Evolutionary conservation across 2,329 filamentous ascomycete species (phyloP).

Genomic region (Parastagonospora avenae): DNA sequence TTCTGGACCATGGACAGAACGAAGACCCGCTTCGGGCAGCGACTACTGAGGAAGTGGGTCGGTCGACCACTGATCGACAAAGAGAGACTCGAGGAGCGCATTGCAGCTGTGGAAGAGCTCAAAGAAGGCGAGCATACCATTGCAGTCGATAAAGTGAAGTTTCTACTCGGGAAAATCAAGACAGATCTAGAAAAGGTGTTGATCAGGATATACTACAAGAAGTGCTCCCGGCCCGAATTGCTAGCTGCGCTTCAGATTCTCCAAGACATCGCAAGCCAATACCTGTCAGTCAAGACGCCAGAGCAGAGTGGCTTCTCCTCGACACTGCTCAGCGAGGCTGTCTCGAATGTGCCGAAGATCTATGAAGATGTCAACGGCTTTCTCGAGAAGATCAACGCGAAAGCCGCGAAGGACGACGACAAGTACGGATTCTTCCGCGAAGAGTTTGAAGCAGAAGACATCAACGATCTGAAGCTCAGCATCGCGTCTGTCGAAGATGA

Average conservation of each 20-base stretch:
- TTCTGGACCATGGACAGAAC: constrained; percentile 97
- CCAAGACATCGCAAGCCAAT: constrained; percentile 80
- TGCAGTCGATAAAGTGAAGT: constrained; percentile 74
- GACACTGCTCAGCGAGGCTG: constrained; percentile 69
- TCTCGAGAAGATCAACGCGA: constrained; percentile 82
- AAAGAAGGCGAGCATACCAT: constrained; percentile 69
- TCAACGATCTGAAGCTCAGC: constrained; percentile 86
- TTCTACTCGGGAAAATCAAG: constrained; percentile 71
- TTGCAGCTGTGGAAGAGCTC: constrained; percentile 86
- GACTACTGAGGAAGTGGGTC: constrained; percentile 92
- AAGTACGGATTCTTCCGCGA: constrained; percentile 95
- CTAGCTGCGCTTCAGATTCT: constrained; percentile 83
- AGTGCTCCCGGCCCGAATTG: constrained; percentile 88
- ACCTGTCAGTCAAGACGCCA: constrained; percentile 67
- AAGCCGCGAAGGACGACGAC: constrained; percentile 84
- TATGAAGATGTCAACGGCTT: constrained; percentile 72
- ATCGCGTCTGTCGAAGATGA: constrained; percentile 94
- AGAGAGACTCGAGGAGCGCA: constrained; percentile 73
- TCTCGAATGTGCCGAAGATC: constrained; percentile 78
- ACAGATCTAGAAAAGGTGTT: constrained; percentile 90
- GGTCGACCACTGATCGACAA: constrained; percentile 85
- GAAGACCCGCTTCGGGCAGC: constrained; percentile 83
- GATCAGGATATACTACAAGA: constrained; percentile 96
- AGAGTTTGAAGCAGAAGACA: constrained; percentile 83
- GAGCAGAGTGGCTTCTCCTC: constrained; percentile 76